Base-by-base conservation (phyloP, 805 yeast species). In the Yamadazyma kitorensis region DNA sequence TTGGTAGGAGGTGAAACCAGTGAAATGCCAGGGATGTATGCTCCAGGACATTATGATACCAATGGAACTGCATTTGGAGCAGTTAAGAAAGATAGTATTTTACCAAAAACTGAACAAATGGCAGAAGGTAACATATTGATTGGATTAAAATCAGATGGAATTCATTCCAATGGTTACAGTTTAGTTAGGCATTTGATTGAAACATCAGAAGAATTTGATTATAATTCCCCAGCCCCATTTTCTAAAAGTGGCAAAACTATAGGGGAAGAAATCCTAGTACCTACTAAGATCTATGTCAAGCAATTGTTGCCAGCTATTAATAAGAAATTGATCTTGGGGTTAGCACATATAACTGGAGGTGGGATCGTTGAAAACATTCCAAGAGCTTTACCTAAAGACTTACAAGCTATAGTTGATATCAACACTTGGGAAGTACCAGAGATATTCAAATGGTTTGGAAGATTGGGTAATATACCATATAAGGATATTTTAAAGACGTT, bases 31-130 rank as follows among this genome's bases (percentile, higher is more conserved):
- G 98, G 98, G 46, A 86, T 93, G 85, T 93, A 93, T 54, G 85
- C 82, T 40, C 87, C 80, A 37, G 95, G 94, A 21, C 98, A 93
- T 64, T 93, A 93, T 57, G 99, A 93, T 62, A 89, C 96, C 41
- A 93, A 91, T 55, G 99, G 99, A 62, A 94, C 98, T 23, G 94
- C 97, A 34, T 89, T 93, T 27, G 99, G 99, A 53, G 98, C 98
- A 10, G 97, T 93, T 4, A 67, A 76, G 47, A 86, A 83, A 52
- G 62, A 67, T 37, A 72, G 76, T 41, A 76, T 93, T 31, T 69
- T 93, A 46, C 99, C 99, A 31, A 74, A 74, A 45, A 55, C 70
- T 16, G 67, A 74, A 16, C 69, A 61, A 30, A 86, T 93, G 95
- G 51, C 66, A 19, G 74, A 64, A 14, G 98, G 98, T 24, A 82